Conservation (phyloP, 805 yeast species). For the Candida glaebosa region DNA sequence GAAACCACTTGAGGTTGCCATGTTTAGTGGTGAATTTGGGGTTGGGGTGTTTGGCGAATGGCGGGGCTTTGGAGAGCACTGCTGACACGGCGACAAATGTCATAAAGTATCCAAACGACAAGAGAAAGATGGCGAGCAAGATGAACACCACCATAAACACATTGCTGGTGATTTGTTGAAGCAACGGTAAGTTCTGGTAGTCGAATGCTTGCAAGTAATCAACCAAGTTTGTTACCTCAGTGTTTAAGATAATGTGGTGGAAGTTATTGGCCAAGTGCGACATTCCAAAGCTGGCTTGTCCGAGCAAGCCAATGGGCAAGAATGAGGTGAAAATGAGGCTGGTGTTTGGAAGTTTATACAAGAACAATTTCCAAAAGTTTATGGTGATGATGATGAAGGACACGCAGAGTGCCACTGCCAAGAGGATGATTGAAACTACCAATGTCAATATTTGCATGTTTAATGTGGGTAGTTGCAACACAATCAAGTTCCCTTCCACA, state of each 20-base stretch:
- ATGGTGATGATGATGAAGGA: conserved; percentile 56
- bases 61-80: conserved; percentile 39
- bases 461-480: conserved; percentile 36
- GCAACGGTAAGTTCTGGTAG: conserved; percentile 9
- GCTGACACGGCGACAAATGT: conserved; percentile 35
- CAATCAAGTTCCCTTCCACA: conserved; percentile 62
- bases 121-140: conserved; percentile 40
- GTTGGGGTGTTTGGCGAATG: conserved; percentile 31
- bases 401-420: conserved; percentile 66
- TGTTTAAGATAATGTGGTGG: conserved; percentile 14
- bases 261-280: conserved; percentile 50
- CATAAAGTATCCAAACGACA: conserved; percentile 56
- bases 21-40: conserved; percentile 10
- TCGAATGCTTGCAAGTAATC: conserved; percentile 6
- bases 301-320: conserved; percentile 78
- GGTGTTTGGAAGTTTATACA: conserved; percentile 58
- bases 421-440: conserved; percentile 52
- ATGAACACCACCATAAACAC: conserved; percentile 17
- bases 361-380: conserved; percentile 56
- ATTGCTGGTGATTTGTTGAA: conserved; percentile 13
- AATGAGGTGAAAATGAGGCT: conserved; percentile 60
- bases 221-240: neutral
- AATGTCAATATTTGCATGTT: conserved; percentile 50
- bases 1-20: conserved; percentile 17
- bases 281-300: conserved; percentile 78